Evolutionary conservation across 176 grass and related monocot species (phyloP), one percentile per base, ranked within the genome.

Genomic region (Oryza longistaminata): DNA sequence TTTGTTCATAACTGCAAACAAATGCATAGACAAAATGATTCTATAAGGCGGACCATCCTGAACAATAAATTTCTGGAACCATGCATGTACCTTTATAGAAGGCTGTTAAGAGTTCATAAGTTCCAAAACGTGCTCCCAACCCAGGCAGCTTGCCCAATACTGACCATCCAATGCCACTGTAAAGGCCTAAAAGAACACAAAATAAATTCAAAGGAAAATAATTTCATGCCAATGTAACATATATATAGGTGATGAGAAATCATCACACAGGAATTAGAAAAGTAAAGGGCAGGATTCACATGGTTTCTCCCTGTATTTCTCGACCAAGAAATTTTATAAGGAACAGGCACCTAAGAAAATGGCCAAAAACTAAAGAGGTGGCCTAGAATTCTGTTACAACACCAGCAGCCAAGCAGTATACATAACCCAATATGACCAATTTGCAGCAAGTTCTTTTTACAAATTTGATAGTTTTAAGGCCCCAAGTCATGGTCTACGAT

Each of bases 121-220:
- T 86, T 70, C 93, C 93, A 83, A 98, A 98, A 24, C 96, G 96
- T 40, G 89, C 87, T 89, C 93, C 96, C 14, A 99, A 79, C 21
- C 93, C 91, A 68, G 91, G 76, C 69, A 96, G 37, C 66, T 81
- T 99, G 52, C 91, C 83, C 53, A 91, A 42, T 68, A 89, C 53
- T 39, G 93, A 99, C 96, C 91, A 99, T 91, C 93, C 88, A 16
- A 99, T 64, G 43, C 96, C 96, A 81, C 86, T 91, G 77, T 92
- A 92, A 62, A 99, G 16, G 39, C 96, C 96, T 99, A 71, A 66
- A 87, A 86, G 22, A 17, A 27, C 25, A 82, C 61, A 35, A 1
- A 27, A 66, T 26, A 6, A 88, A 77, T 74, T 73, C 61, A 25
- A 43, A 78, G 69, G 62, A 64, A 9, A 3, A 15, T 48, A 88